These are phyloP conservation scores for Botrytis fragariae DNA, from an alignment of 2,329 filamentous ascomycete genomes.

Conservation along the genomic window DNA sequence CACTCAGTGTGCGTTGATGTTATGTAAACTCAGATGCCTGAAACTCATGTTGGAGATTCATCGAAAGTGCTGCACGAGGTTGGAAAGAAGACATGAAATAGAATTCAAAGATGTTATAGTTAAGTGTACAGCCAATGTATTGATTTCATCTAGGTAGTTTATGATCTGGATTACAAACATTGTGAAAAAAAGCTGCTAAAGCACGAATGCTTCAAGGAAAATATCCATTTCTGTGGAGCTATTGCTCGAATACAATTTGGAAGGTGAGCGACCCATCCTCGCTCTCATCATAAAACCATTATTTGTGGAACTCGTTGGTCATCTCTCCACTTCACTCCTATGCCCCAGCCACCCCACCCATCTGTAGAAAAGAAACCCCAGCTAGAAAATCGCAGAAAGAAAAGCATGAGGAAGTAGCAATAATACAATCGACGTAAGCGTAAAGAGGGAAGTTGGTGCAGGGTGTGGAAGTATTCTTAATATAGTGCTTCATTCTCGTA, in stretches of 20 bases:
- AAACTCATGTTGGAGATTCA: background rate
- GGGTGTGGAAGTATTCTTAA: constrained; percentile 2
- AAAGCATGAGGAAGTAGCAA: constrained; percentile 16
- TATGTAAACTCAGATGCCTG: background rate
- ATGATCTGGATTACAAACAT: background rate
- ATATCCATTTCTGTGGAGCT: background rate
- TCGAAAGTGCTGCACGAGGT: background rate
- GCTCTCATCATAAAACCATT: constrained; percentile 17
- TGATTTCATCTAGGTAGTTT: background rate
- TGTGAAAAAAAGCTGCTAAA: background rate
- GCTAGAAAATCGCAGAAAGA: constrained; percentile 8
- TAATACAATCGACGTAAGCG: constrained; percentile 21
- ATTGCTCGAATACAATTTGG: constrained; percentile 18
- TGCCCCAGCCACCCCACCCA: constrained; percentile 2
- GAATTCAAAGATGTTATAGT: constrained; percentile 37
- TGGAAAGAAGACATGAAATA: background rate
- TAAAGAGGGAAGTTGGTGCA: background rate
- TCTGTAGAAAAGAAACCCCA: constrained; percentile 17
- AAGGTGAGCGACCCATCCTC: constrained; percentile 6
- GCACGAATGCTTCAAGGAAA: background rate
- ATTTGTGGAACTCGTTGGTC: constrained; percentile 5
- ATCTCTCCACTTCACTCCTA: background rate
- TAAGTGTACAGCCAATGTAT: constrained; percentile 34
- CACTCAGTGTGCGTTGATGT: background rate
- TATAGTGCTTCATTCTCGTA: background rate